Conservation (phyloP, 352 stramenopile genomes). For the Globisporangium cederbergense region DNA sequence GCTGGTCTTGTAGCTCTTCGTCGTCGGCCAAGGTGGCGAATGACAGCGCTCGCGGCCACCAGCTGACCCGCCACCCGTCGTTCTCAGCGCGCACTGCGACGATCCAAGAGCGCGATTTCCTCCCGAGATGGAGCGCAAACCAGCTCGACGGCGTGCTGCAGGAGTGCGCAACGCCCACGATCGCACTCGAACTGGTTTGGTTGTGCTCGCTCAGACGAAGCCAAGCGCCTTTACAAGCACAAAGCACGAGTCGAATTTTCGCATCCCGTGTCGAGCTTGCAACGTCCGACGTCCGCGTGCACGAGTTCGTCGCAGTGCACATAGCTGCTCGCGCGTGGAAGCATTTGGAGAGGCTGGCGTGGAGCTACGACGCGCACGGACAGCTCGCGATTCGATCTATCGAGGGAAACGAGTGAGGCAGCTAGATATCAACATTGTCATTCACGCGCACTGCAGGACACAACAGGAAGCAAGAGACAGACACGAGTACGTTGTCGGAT, state of each 20-base stretch:
- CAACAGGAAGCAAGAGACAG: no score
- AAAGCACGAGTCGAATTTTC: neutral
- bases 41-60: neutral
- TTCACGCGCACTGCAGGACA: no score
- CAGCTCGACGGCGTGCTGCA: slow-evolving; percentile 7
- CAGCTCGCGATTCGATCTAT: neutral
- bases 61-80: neutral
- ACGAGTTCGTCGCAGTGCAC: slow-evolving; percentile 20
- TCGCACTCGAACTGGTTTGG: slow-evolving; percentile 5
- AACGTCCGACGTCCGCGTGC: neutral
- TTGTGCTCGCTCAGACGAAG: neutral
- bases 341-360: slow-evolving; percentile 17
- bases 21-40: neutral
- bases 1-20: neutral
- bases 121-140: slow-evolving; percentile 4
- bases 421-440: no score
- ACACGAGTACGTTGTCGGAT: neutral
- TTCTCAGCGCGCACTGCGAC: neutral
- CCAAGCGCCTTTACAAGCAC: neutral
- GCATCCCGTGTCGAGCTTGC: neutral
- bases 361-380: slow-evolving; percentile 3
- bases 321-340: slow-evolving; percentile 7
- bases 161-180: slow-evolving; percentile 4
- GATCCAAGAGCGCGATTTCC: neutral
- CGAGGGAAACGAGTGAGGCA: neutral